Percentiles rank a stretch among this genome's conserved stretches.
Evolutionary conservation across 2,329 filamentous ascomycete species (phyloP).

Genomic region (Phyllosticta capitalensis): DNA sequence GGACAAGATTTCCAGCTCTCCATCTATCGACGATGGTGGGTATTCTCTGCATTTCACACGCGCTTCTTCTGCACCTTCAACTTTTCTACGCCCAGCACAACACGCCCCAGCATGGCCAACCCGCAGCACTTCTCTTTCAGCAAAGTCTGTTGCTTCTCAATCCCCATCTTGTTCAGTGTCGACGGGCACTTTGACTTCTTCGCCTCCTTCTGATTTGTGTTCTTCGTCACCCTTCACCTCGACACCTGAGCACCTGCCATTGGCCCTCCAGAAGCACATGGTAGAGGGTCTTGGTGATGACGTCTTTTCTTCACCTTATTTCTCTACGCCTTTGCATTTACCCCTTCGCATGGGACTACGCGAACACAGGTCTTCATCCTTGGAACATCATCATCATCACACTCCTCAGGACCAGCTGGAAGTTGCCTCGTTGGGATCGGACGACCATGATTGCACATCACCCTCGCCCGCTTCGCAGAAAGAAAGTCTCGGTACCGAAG

Average conservation of each 20-base stretch:
- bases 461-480: background rate
- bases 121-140: constrained; percentile 34
- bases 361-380: constrained; percentile 21
- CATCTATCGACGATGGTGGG: constrained; percentile 98
- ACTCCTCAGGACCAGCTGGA: background rate
- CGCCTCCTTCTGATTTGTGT: constrained; percentile 20
- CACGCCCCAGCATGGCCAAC: constrained; percentile 27
- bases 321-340: constrained; percentile 26
- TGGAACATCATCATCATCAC: constrained; percentile 19
- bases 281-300: background rate
- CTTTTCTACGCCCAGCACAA: constrained; percentile 31
- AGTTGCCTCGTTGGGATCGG: background rate
- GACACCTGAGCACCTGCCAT: constrained; percentile 36
- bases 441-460: background rate
- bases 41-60: constrained; percentile 38
- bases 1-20: constrained; percentile 97
- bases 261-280: constrained; percentile 14
- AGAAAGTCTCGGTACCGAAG: background rate
- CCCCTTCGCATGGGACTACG: constrained; percentile 19
- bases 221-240: constrained; percentile 36
- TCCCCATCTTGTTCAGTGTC: constrained; percentile 14
- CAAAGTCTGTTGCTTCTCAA: constrained; percentile 20
- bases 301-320: constrained; percentile 21
- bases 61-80: constrained; percentile 23
- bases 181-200: constrained; percentile 17